Conservation (phyloP, 495 filamentous ascomycete species). For the Aspergillus sclerotiicarbonarius region DNA sequence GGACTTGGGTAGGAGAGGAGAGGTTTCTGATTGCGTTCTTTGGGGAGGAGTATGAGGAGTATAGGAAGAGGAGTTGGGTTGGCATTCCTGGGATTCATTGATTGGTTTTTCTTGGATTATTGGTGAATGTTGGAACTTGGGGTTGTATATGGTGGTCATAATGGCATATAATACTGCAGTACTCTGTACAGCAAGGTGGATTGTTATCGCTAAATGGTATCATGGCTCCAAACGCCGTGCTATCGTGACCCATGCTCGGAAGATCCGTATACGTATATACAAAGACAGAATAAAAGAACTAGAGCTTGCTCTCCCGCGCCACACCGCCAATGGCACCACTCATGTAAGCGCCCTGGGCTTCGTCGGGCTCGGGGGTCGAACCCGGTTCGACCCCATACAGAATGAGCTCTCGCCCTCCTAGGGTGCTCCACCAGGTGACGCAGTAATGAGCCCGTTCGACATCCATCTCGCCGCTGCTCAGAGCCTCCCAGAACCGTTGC, state of each 20-base stretch:
- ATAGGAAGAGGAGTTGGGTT: slow-evolving; percentile 62
- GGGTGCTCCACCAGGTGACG: slow-evolving; percentile 83
- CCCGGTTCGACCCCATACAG: slow-evolving; percentile 50
- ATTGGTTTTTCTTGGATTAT: too few relatives aligned
- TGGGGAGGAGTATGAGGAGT: slow-evolving; percentile 74
- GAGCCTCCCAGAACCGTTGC: slow-evolving; percentile 78
- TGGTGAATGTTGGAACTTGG: background rate
- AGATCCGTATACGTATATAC: slow-evolving; percentile 15
- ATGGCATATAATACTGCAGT: background rate
- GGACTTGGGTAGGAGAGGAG: slow-evolving; percentile 62
- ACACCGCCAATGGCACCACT: slow-evolving; percentile 54
- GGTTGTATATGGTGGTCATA: background rate
- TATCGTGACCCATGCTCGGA: background rate
- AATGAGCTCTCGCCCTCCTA: slow-evolving; percentile 64
- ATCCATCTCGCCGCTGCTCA: slow-evolving; percentile 89
- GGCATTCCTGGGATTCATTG: slow-evolving; percentile 70
- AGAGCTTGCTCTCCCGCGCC: slow-evolving; percentile 44
- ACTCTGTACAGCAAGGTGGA: background rate
- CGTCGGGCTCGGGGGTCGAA: slow-evolving; percentile 18
- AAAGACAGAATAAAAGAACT: slow-evolving; percentile 1
- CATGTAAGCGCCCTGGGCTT: slow-evolving; percentile 48
- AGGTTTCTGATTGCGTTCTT: slow-evolving; percentile 76
- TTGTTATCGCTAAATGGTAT: slow-evolving; percentile 14
- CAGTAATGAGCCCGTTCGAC: slow-evolving; percentile 77
- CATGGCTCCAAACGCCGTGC: slow-evolving; percentile 13